These are phyloP conservation scores for Exophiala dermatitidis DNA, from an alignment of 2,329 filamentous ascomycete genomes.

Conservation along the genomic window DNA sequence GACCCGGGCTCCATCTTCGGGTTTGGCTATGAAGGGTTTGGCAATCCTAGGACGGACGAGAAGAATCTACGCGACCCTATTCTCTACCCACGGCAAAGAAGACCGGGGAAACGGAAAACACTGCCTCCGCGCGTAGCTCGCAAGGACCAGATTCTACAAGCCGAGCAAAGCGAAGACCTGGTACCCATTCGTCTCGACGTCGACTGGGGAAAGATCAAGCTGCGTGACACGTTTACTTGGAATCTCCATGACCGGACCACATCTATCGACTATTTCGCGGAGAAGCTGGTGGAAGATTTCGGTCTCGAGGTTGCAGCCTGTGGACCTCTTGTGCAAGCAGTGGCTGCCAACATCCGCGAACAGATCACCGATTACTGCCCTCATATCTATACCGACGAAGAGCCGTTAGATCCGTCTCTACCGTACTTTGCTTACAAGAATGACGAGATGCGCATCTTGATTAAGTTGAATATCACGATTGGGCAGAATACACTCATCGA, in stretches of 20 bases:
- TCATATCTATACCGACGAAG: conserved; percentile 81
- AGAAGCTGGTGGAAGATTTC: conserved; percentile 82
- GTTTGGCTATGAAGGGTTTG: conserved; percentile 77
- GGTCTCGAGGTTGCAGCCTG: conserved; percentile 63
- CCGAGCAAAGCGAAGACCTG: conserved; percentile 83
- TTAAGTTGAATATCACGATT: conserved; percentile 97
- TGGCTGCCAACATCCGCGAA: conserved; percentile 67
- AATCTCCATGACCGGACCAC: conserved; percentile 89
- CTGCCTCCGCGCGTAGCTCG: conserved; percentile 65
- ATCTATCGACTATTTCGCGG: conserved; percentile 71
- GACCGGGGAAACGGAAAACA: conserved; percentile 68
- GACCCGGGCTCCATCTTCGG: conserved; percentile 57
- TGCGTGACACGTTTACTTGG: conserved; percentile 97
- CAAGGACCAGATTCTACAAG: conserved; percentile 76
- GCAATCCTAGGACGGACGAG: conserved; percentile 74
- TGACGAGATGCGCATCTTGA: conserved; percentile 92
- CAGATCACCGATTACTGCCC: conserved; percentile 92
- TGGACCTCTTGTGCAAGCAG: conserved; percentile 53
- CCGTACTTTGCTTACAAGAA: conserved; percentile 96
- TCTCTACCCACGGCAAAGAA: conserved; percentile 71
- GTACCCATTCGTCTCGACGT: conserved; percentile 88
- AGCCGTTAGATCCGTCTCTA: conserved; percentile 78
- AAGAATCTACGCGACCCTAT: conserved; percentile 56
- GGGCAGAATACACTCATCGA: conserved; percentile 89
- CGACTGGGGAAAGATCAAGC: conserved; percentile 88